Percentiles rank a stretch among this genome's conserved stretches.
Conservation (phyloP, 2,329 filamentous ascomycete genomes). For the Pestalotiopsis sp. region DNA sequence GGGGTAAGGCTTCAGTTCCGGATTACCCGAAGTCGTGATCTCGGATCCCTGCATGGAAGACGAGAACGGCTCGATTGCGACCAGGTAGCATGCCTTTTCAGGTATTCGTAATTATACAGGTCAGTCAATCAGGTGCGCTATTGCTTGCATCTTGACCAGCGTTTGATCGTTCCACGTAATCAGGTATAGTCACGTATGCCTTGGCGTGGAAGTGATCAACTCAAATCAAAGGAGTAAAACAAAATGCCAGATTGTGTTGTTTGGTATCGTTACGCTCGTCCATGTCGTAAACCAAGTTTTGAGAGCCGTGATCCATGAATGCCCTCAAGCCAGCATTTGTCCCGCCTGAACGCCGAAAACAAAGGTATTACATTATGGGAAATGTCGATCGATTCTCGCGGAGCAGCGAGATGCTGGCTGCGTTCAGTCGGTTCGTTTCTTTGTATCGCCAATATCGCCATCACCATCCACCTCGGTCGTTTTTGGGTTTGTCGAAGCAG, state of each 20-base stretch:
- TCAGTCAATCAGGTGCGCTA: neutral
- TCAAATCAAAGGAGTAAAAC: neutral
- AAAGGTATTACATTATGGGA: slow-evolving; percentile 6
- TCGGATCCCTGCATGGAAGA: too few species aligned
- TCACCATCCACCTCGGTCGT: slow-evolving; percentile 27
- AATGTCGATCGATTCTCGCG: neutral
- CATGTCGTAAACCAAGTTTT: slow-evolving; percentile 12
- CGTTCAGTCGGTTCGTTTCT: slow-evolving; percentile 37
- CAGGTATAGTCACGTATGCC: neutral
- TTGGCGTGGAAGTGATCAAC: neutral
- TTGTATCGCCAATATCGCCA: slow-evolving; percentile 28
- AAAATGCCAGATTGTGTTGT: neutral
- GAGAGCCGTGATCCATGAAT: neutral
- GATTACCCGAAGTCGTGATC: too few species aligned
- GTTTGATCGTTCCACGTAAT: neutral
- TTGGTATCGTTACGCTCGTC: slow-evolving; percentile 12
- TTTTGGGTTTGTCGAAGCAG: slow-evolving; percentile 19
- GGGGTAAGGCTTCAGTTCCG: too few species aligned
- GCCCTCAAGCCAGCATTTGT: neutral
- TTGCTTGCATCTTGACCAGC: neutral
- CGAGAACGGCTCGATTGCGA: too few species aligned
- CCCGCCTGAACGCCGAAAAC: slow-evolving; percentile 23
- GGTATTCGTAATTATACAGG: too few species aligned
- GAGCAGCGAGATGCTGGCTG: neutral
- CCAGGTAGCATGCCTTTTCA: too few species aligned